These are phyloP conservation scores for Chlorella sorokiniana DNA, from an alignment of 139 green algal species.

Conservation along the genomic window DNA sequence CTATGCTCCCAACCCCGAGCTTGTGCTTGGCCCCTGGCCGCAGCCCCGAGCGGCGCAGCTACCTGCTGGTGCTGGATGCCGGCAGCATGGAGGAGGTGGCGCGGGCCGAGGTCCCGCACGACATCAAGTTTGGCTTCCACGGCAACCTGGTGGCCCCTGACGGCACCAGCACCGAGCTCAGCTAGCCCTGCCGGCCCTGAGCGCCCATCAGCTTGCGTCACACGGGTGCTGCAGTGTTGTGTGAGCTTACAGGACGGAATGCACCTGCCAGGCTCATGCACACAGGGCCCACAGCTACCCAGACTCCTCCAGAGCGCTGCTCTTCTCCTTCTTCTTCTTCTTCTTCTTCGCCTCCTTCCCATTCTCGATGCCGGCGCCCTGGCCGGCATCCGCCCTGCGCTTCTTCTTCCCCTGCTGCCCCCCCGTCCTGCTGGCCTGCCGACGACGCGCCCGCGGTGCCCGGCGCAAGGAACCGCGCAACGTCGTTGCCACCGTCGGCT, in stretches of 20 bases:
- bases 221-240: too few relatives aligned
- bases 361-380: not conserved
- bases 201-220: too few relatives aligned
- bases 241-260: too few relatives aligned
- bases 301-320: not conserved
- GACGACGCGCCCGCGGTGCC: constrained; percentile 7
- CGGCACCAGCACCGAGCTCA: not conserved
- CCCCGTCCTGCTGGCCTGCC: not conserved
- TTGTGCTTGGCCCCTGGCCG: too few relatives aligned
- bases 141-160: constrained; percentile 2
- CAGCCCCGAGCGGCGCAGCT: constrained; percentile 12
- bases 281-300: too few relatives aligned
- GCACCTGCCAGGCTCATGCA: too few relatives aligned
- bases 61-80: constrained; percentile 33
- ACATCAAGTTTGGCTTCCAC: constrained; percentile 25
- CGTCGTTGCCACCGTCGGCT: not conserved
- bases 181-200: too few relatives aligned
- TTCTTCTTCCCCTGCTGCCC: constrained; percentile 17
- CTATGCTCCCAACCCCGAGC: too few relatives aligned
- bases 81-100: constrained; percentile 31
- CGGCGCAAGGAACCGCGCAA: constrained; percentile 5
- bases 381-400: not conserved
- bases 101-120: not conserved
- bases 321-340: constrained; percentile 27
- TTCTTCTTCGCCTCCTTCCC: constrained; percentile 23